Evolutionary conservation across 345 rosid genomes (phyloP).

Genomic region (Punica granatum): DNA sequence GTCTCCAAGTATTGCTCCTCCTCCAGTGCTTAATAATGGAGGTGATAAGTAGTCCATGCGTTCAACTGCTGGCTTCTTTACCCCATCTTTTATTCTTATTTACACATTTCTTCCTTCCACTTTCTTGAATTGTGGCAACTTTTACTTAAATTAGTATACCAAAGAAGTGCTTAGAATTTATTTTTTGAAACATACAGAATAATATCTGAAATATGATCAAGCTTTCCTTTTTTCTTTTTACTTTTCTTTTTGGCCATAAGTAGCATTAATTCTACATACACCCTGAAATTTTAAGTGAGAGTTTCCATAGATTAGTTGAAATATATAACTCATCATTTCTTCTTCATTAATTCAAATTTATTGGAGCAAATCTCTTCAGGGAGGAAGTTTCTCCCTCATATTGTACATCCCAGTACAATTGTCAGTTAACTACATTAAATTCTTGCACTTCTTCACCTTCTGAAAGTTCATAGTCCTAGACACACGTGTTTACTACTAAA

Average conservation of each 20-base stretch:
- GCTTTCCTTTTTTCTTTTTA: too few species aligned
- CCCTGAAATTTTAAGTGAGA: background rate
- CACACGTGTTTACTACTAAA: too few species aligned
- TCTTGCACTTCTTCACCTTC: background rate
- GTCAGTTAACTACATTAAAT: background rate
- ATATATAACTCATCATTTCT: background rate
- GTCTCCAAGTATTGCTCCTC: background rate
- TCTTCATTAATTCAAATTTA: background rate
- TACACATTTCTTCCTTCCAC: background rate
- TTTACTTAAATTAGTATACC: too few species aligned
- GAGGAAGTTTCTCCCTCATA: background rate
- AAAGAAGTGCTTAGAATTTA: too few species aligned
- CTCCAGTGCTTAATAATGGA: background rate
- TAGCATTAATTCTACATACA: background rate
- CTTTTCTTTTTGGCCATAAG: too few species aligned
- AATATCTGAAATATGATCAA: too few species aligned
- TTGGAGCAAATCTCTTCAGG: background rate
- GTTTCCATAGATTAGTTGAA: background rate
- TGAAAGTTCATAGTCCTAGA: background rate
- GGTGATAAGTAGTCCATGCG: background rate
- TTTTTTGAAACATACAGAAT: too few species aligned
- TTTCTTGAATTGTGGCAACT: background rate
- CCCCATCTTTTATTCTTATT: background rate
- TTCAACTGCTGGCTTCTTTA: background rate
- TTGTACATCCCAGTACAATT: background rate